Evolutionary conservation across 228 moss, liverwort and hornwort genomes (phyloP), one percentile per base, ranked within the genome.

Genomic region (Sphagnum magellanicum): DNA sequence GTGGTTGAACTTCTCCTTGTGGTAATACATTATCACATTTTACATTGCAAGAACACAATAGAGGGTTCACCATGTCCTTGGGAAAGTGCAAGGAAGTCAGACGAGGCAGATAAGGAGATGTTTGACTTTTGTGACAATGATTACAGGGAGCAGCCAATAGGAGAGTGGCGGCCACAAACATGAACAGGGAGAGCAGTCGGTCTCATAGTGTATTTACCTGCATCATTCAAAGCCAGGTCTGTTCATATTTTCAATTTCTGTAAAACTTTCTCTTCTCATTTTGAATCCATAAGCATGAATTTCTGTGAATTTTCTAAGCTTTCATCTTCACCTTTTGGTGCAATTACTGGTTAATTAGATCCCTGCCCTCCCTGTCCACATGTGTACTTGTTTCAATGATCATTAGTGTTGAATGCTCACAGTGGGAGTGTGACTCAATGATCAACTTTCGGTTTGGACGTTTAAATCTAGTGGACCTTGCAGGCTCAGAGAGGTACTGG

Each of bases 121-220:
- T 10, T 60, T 59, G 59, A n/a, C 60, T 60, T 60, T 60, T 60
- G 14, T 5, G 60, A 60, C 13, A 14, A n/a, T 60, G 13, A 14
- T 60, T 46, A 52, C 76, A 95, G 92, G 96, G 96, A 66, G 88
- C 96, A 51, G 77, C 96, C 12, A 93, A 91, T 76, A 84, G 96
- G 68, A 89, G 84, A 79, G 96, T 96, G 69, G 96, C 96, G 64
- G 81, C 93, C 63, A 96, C 96, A 16, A 92, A 93, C 57, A 93
- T 96, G 93, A 96, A 96, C 83, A 83, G 92, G 66, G 93, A 96
- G 82, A 96, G 93, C 83, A 96, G 96, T 83, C 90, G 96, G 52
- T 91, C 96, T 70, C 96, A 96, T 72, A 96, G 96, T 83, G 96
- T 96, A 59, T 93, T 96, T 72, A 92, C 91, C 10, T 96, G 96